Evolutionary conservation across 257 asterid genomes (phyloP), one percentile per base, ranked within the genome.

Genomic region (Lycium ferocissimum): DNA sequence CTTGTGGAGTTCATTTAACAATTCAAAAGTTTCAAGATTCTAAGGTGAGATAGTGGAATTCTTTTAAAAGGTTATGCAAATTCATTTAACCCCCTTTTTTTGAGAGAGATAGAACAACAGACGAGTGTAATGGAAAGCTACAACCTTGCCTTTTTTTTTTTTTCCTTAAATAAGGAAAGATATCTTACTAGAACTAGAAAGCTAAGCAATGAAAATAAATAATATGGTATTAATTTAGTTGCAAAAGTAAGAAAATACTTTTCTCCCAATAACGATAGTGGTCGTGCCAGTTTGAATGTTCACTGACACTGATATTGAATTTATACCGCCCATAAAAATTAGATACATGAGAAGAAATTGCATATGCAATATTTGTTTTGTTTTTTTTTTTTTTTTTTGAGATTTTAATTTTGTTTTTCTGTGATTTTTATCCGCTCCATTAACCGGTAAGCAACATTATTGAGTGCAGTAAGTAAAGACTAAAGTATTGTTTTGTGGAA

Each of bases 1-100:
- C 22, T 78, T 78, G 82, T 78, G 82, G 65, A 78, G 65, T 78
- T 53, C 65, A 51, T 78, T 78, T 22, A 76, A 51, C 58, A 76
- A 76, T 76, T 76, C 8, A 76, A 76, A 78, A 53, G 82, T 78
- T 33, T 22, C 47, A 78, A 51, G 49, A 78, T 78, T 53, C 33
- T 78, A 53, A 53, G 65, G 53, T 49, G 49, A 14, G 82, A 78
- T 78, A 78, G 82, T 78, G 82, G 82, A 4, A 53, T 33, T 78
- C 22, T 53, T 78, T 76, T 8, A 12, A 51, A 76, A 76, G 47
- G 43, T 26, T 3, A 73, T 5, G 5, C 14, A 22, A 66, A 15
- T 51, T 78, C 7, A 53, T 53, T 78, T 26, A 13, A 78, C 45
- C 2, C 65, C 0, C 22, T 26, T 26, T 26, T 26, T 26, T 78